These are phyloP conservation scores for Trichoderma erinaceum DNA, from an alignment of 495 filamentous ascomycete species.

Conservation along the genomic window DNA sequence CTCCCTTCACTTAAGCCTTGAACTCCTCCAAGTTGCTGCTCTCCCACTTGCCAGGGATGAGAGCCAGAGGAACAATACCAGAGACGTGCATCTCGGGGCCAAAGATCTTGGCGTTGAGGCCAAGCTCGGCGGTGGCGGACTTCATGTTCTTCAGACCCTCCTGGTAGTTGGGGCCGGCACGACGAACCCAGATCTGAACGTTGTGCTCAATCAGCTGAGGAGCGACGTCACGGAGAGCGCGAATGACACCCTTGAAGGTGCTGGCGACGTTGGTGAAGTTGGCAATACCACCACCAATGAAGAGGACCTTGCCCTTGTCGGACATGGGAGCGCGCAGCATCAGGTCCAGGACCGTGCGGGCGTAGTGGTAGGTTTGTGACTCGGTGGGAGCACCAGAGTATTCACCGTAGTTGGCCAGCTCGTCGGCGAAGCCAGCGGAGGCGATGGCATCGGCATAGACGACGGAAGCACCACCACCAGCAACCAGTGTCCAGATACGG, in stretches of 20 bases:
- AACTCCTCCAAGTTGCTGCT: constrained; percentile 50
- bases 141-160: constrained; percentile 99
- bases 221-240: constrained; percentile 87
- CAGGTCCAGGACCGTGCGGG: constrained; percentile 89
- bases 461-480: constrained; percentile 98
- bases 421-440: constrained; percentile 86
- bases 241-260: constrained; percentile 99
- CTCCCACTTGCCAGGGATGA: constrained; percentile 50
- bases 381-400: constrained; percentile 98
- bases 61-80: constrained; percentile 58
- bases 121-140: constrained; percentile 85
- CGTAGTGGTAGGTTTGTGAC: constrained; percentile 98
- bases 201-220: constrained; percentile 89
- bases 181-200: constrained; percentile 98
- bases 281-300: constrained; percentile 99
- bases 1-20: constrained; percentile 32
- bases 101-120: constrained; percentile 91
- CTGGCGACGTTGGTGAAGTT: constrained; percentile 98
- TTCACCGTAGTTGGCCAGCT: constrained; percentile 99
- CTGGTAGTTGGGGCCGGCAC: constrained; percentile 98
- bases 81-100: constrained; percentile 90
- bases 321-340: constrained; percentile 88
- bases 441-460: constrained; percentile 99
- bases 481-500: constrained; percentile 95
- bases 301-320: constrained; percentile 93